Evolutionary conservation across 495 filamentous ascomycete species (phyloP), one percentile per base, ranked within the genome.

Genomic region (Penicillium canariense): DNA sequence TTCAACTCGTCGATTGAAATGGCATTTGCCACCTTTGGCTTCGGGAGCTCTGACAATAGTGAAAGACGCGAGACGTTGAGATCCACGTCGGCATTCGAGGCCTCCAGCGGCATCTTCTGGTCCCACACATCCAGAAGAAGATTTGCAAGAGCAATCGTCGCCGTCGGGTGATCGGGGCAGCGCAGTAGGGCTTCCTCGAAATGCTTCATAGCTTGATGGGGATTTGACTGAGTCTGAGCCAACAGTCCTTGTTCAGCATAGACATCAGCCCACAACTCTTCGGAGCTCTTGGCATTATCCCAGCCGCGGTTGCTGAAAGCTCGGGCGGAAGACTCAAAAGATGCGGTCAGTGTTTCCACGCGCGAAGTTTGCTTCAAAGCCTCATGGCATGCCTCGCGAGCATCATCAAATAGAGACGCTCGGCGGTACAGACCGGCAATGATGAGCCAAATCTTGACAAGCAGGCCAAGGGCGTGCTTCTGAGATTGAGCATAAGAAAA

Each of bases 71-170:
- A 71, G 17, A 58, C 17, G 28, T 66, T 62, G 20, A 57, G 42
- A 43, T 76, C 69, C 18, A 73, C 50, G 5, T 69, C 65, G 6
- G 67, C 63, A 39, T 68, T 68, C 9, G 54, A 55, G 0, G 70
- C 69, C 47, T 83, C 74, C 8, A 74, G 52, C 1, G 77, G 67
- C 17, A 84, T 66, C 45, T 74, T 85, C 63, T 88, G 79, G 52
- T 81, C 79, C 71, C 89, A 94, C n/a, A 91, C 84, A 61, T 96
- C 91, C 47, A 97, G 77, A 7, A 97, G 81, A 23, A 97, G 81
- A 55, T 87, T 89, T 18, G 87, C 90, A 34, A 97, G 76, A 4
- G 85, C 87, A 31, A 97, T 86, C 22, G 87, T 95, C 10, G 90
- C 91, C 23, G 77, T 80, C 1, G 88, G 81, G 66, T 96, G 90